A percentile compares a stretch with the other conserved stretches of the same genome.
Conservation (phyloP, 2,329 filamentous ascomycete genomes). For the Aureobasidium sp. region DNA sequence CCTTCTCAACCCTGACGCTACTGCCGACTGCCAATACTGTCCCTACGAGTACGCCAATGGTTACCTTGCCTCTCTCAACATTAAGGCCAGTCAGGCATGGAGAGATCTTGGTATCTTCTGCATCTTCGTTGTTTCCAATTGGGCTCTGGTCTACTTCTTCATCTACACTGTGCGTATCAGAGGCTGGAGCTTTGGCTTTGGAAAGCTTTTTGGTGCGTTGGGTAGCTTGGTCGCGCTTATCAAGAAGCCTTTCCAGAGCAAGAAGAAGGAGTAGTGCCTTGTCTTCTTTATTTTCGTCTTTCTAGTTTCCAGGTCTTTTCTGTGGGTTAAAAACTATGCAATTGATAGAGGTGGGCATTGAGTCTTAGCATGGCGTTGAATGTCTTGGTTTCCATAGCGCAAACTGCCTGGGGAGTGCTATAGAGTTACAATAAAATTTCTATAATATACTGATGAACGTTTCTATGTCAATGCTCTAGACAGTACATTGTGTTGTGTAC, state of each 20-base stretch:
- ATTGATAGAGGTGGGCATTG: neutral
- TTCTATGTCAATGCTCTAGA: no score
- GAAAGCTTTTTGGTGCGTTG: slow-evolving; percentile 45
- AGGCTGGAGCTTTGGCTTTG: slow-evolving; percentile 64
- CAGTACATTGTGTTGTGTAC: neutral
- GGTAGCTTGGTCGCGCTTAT: slow-evolving; percentile 34
- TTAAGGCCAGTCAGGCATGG: slow-evolving; percentile 58
- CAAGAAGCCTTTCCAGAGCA: slow-evolving; percentile 28
- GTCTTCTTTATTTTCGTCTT: neutral
- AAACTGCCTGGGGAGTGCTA: neutral
- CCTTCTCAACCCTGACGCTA: slow-evolving; percentile 55
- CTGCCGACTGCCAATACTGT: slow-evolving; percentile 60
- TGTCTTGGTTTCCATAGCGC: neutral
- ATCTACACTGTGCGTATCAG: slow-evolving; percentile 65
- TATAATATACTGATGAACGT: neutral
- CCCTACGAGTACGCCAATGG: slow-evolving; percentile 58
- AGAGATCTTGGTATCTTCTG: slow-evolving; percentile 65
- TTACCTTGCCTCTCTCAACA: slow-evolving; percentile 56
- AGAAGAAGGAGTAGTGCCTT: slow-evolving; percentile 12
- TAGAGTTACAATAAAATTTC: neutral
- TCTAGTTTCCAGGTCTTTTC: neutral
- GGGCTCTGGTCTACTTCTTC: slow-evolving; percentile 62
- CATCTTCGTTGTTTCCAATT: slow-evolving; percentile 63
- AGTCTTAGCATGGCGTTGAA: neutral
- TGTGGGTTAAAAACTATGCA: neutral